These are phyloP conservation scores for Trebouxiophyceae sp. DNA, from an alignment of 163 green algal species.

Conservation along the genomic window DNA sequence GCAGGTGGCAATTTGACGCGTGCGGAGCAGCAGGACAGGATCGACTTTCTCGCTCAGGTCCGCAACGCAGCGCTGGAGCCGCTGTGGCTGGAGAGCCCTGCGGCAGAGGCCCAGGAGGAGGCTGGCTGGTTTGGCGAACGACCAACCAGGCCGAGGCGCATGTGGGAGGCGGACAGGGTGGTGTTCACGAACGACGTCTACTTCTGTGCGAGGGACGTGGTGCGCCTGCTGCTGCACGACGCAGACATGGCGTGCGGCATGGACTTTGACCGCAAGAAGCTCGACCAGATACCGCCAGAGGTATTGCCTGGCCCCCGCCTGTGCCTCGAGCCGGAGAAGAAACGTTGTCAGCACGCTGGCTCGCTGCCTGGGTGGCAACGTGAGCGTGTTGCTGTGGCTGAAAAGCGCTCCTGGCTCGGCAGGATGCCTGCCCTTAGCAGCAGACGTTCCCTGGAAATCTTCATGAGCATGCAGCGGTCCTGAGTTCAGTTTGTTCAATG, in stretches of 20 bases:
- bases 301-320: too few relatives aligned
- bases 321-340: too few relatives aligned
- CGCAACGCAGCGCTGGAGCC: slow-evolving; percentile 46
- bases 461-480: too few relatives aligned
- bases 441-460: too few relatives aligned
- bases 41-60: slow-evolving; percentile 45
- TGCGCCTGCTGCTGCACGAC: slow-evolving; percentile 40
- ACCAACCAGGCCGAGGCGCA: too few relatives aligned
- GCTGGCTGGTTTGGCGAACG: too few relatives aligned
- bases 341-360: not conserved
- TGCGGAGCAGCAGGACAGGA: slow-evolving; percentile 23
- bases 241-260: slow-evolving; percentile 53
- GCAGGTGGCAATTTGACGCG: slow-evolving; percentile 22
- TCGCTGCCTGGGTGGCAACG: not conserved
- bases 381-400: too few relatives aligned
- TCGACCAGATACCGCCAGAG: slow-evolving; percentile 8
- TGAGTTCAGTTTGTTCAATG: too few relatives aligned
- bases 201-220: slow-evolving; percentile 42
- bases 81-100: slow-evolving; percentile 14
- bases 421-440: too few relatives aligned
- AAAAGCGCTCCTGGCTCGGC: too few relatives aligned
- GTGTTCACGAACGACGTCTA: slow-evolving; percentile 65
- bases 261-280: slow-evolving; percentile 38
- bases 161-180: slow-evolving; percentile 24
- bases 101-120: not conserved